phyloP scores from a whole-genome alignment of 768 basidiomycete species.

The Lenzites betulinus region DNA sequence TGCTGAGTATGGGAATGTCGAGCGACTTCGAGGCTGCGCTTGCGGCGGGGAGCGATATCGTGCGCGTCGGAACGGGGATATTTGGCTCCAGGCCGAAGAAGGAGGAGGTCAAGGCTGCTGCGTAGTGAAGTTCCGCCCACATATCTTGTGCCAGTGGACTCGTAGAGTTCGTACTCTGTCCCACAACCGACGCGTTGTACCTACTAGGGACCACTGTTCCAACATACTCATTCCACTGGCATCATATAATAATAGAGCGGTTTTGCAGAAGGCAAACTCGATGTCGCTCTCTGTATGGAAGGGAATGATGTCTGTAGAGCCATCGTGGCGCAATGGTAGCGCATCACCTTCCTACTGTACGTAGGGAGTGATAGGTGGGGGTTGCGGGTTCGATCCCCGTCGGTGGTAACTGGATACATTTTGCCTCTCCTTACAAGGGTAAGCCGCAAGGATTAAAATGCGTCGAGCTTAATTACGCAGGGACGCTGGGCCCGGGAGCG shows the following conservation, averaged over 20 bases:
- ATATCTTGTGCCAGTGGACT: no score
- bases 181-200: no score
- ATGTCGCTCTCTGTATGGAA: neutral
- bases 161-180: no score
- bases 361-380: slow-evolving; percentile 29
- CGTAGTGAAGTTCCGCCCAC: neutral
- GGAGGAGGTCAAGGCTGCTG: slow-evolving; percentile 21
- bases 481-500: no score
- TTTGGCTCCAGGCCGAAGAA: slow-evolving; percentile 76
- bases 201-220: no score
- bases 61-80: slow-evolving; percentile 89
- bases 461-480: no score
- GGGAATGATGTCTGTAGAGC: slow-evolving; percentile 23
- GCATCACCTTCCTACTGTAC: slow-evolving; percentile 40
- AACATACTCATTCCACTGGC: no score
- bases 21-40: slow-evolving; percentile 90
- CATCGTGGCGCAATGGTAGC: slow-evolving; percentile 39
- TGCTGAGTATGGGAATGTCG: slow-evolving; percentile 97
- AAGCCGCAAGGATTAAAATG: no score
- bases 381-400: slow-evolving; percentile 40
- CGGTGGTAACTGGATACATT: slow-evolving; percentile 27
- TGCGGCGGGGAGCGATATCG: slow-evolving; percentile 80
- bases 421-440: neutral
- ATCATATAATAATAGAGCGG: no score
- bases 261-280: no score